Evolutionary conservation across 495 filamentous ascomycete species (phyloP), one percentile per base, ranked within the genome.

Genomic region (Aspergillus egyptiacus): DNA sequence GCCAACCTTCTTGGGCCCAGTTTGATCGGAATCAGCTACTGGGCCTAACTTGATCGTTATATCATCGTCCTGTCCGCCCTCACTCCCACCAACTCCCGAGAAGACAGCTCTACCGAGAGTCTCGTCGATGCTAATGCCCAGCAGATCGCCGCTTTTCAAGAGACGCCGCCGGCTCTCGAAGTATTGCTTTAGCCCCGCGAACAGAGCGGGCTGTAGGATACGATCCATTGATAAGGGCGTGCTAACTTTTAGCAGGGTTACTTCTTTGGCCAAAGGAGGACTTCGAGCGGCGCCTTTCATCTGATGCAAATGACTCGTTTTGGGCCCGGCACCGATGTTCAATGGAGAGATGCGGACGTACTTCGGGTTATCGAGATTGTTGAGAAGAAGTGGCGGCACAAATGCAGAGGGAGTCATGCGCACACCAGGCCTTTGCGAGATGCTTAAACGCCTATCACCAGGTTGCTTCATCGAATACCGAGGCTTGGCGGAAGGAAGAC

Each of bases 201-300:
- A 87, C 9, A 96, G 75, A 7, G 81, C 83, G 11, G 86, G 84
- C 55, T 97, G 88, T 6, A 96, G 77, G 8, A 84, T 74, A 19
- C 87, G 77, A 49, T 97, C 91, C 28, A 86, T 89, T 6, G 88
- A 87, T 7, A 91, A 66, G 0, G 93, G 94, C 0, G 90, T 96
- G 6, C 88, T 84, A 32, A 98, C 77, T 53, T 95, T 93, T 35
- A 89, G 75, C n/a, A 98, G 65, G 1, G 87, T 95, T 22, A 97
- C 83, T 62, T 97, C 91, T 52, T 88, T 88, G 13, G 93, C 94
- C 47, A 85, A 75, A 2, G 90, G 94, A 0, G 94, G 93, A 31
- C 72, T 79, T n/a, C 75, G 76, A 14, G 51, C 53, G 1, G 82
- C 69, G 22, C 64, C 70, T 47, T 81, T 76, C 56, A 73, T 67